Conservation (phyloP, 2,329 filamentous ascomycete genomes). For the Penicillium hesseltinei region DNA sequence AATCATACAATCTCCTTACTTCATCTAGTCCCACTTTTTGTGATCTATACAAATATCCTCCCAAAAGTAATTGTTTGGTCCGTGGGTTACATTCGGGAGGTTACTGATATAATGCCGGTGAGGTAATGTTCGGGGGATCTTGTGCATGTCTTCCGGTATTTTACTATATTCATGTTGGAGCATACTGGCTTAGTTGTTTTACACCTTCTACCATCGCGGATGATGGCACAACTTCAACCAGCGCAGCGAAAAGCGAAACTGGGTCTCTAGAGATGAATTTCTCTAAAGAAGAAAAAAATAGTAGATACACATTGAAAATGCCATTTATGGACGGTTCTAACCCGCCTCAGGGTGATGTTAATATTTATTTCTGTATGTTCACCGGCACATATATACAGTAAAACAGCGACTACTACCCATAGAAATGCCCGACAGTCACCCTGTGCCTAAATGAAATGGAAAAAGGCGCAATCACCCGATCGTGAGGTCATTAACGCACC, state of each 20-base stretch:
- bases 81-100: constrained; percentile 24
- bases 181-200: background rate
- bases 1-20: background rate
- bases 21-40: background rate
- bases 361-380: background rate
- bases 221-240: background rate
- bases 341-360: background rate
- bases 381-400: background rate
- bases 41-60: background rate
- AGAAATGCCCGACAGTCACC: background rate
- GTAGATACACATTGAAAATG: background rate
- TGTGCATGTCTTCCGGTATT: background rate
- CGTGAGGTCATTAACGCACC: background rate
- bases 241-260: too few relatives aligned
- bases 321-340: too few relatives aligned
- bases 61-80: background rate
- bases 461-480: background rate
- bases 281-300: too few relatives aligned
- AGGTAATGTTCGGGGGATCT: background rate
- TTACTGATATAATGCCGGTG: constrained; percentile 10
- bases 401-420: background rate
- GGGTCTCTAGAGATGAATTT: background rate
- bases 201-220: background rate
- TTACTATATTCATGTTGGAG: background rate
- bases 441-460: background rate